Evolutionary conservation across 805 yeast species (phyloP), one percentile per base, ranked within the genome.

Genomic region (Saturnispora sanitii): DNA sequence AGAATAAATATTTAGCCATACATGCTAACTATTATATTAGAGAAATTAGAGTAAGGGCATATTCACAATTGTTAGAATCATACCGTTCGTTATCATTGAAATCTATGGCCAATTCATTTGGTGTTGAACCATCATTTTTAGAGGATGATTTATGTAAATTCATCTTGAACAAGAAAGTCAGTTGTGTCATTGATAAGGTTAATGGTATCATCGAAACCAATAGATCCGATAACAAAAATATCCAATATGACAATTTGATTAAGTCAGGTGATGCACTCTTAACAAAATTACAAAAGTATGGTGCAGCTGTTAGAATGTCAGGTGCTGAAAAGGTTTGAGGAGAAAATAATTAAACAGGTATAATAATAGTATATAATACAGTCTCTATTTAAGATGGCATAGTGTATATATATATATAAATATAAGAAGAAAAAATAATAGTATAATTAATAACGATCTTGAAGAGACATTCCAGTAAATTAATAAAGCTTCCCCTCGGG

Each of bases 161-260:
- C 58, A 86, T 92, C 52, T 95, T 96, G 29, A 88, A 80, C 62
- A 87, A 88, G 58, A 86, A 86, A 63, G 72, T 92, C 58, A 90
- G 88, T 65, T 92, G 98, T 65, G 88, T 92, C 38, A 86, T 92
- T 56, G 98, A 92, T 60, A 77, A 85, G 56, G 97, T 92, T 38
- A 85, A 87, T 60, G 97, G 94, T 12, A 85, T 92, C 46, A 84
- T 92, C 48, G 94, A 85, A 60, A 92, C 98, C 15, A 92, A 87
- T 62, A 74, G 97, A 51, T 96, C 96, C 2, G 98, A 92, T 60
- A 87, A 82, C 65, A 92, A 92, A 65, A 90, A 92, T 58, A 82
- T 85, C 42, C 97, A 90, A 64, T 92, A 88, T 61, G 95, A 87
- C 58, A 62, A 69, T 47, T 71, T 92, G 54, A 79, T 92, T 54